Conservation (phyloP, 2,329 filamentous ascomycete genomes). For the Pleoardoris graminearum region DNA sequence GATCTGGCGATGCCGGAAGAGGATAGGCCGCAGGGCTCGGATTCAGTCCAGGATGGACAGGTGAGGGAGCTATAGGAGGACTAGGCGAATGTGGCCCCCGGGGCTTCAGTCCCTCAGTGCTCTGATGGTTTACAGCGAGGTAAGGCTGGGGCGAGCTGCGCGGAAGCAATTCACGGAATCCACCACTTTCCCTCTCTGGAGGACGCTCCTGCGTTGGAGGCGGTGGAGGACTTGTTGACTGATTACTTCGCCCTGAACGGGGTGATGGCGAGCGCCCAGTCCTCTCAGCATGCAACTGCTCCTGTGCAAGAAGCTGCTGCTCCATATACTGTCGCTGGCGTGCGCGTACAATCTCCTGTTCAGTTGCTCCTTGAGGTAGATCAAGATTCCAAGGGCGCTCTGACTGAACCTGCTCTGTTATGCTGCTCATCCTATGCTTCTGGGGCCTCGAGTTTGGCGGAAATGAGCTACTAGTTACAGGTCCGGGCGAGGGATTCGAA, state of each 20-base stretch:
- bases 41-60: slow-evolving; percentile 24
- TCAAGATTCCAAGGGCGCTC: slow-evolving; percentile 41
- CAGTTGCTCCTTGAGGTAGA: slow-evolving; percentile 39
- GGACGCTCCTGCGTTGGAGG: slow-evolving; percentile 11
- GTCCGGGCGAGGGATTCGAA: slow-evolving; percentile 24
- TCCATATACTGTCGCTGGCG: slow-evolving; percentile 43
- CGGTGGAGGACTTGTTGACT: slow-evolving; percentile 24
- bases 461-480: slow-evolving; percentile 13
- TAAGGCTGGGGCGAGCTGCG: slow-evolving; percentile 36
- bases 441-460: slow-evolving; percentile 23
- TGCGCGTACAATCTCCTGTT: slow-evolving; percentile 43
- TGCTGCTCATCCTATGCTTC: slow-evolving; percentile 42
- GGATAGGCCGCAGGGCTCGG: slow-evolving; percentile 29
- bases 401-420: slow-evolving; percentile 34
- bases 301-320: slow-evolving; percentile 37
- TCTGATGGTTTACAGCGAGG: slow-evolving; percentile 14
- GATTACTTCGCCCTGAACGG: slow-evolving; percentile 25
- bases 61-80: slow-evolving; percentile 22
- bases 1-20: slow-evolving; percentile 30
- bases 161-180: slow-evolving; percentile 42
- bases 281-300: slow-evolving; percentile 38
- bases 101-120: slow-evolving; percentile 1
- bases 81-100: slow-evolving; percentile 18
- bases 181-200: slow-evolving; percentile 20
- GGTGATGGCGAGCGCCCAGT: slow-evolving; percentile 39